These are phyloP conservation scores for Rostrohypoxylon terebratum DNA, from an alignment of 495 filamentous ascomycete species.

Conservation along the genomic window DNA sequence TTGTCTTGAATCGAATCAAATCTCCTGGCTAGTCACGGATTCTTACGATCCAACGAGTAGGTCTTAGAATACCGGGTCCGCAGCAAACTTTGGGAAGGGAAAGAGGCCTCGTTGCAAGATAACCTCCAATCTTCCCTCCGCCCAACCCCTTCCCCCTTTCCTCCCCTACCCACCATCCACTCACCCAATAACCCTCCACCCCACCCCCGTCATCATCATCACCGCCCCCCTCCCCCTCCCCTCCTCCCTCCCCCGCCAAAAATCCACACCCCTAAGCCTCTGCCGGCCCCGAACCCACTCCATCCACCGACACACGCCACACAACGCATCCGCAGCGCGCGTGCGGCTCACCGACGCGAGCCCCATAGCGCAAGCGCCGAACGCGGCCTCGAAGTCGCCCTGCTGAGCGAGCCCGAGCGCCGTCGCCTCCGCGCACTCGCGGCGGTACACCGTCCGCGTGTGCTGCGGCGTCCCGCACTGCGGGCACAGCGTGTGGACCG, in stretches of 20 bases:
- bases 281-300: constrained; percentile 5
- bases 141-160: background rate
- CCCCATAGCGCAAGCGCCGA: constrained; percentile 12
- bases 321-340: background rate
- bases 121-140: background rate
- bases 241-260: constrained; percentile 1
- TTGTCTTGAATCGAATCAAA: too few species aligned
- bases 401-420: background rate
- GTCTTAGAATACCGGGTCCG: too few species aligned
- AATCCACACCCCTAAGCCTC: background rate
- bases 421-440: constrained; percentile 16
- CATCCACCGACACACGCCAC: constrained; percentile 38
- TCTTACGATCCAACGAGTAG: too few species aligned
- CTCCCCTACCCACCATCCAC: background rate
- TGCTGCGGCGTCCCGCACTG: constrained; percentile 1
- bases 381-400: background rate
- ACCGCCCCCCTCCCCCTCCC: background rate
- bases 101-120: too few species aligned
- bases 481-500: constrained; percentile 13
- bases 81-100: too few species aligned
- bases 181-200: constrained; percentile 1
- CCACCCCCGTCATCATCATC: background rate
- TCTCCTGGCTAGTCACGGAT: too few species aligned
- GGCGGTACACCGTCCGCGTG: constrained; percentile 14
- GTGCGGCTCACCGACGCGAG: background rate